Evolutionary conservation across 1,284 basidiomycete species (phyloP).

Genomic region (Ustilago tritici): DNA sequence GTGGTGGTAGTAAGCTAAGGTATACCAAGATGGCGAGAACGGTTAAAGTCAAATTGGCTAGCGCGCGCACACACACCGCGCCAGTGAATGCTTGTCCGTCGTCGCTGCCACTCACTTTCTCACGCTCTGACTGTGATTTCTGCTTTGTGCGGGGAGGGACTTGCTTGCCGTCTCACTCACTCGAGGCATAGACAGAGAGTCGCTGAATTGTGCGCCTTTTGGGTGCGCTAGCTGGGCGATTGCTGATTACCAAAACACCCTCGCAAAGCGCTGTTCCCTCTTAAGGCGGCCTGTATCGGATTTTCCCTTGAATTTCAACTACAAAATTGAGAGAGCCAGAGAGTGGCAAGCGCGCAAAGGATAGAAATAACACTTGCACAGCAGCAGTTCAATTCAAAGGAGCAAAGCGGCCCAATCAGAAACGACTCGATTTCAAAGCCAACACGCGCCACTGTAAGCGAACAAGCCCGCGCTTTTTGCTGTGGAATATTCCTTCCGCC

Average conservation of each 20-base stretch:
- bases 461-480: neutral
- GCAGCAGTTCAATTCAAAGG: constrained; percentile 1
- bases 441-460: constrained; percentile 6
- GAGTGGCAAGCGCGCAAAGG: neutral
- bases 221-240: neutral
- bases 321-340: neutral
- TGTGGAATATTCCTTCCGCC: constrained; percentile 18
- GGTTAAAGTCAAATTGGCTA: constrained; percentile 4
- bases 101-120: neutral
- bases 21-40: constrained; percentile 1
- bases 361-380: constrained; percentile 2
- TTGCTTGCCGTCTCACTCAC: neutral
- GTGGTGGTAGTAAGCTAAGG: neutral
- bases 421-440: constrained; percentile 30
- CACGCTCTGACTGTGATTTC: neutral
- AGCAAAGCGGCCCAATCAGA: constrained; percentile 20
- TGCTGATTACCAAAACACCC: constrained; percentile 47
- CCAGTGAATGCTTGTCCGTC: constrained; percentile 3
- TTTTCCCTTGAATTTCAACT: constrained; percentile 15
- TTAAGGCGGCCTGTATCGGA: constrained; percentile 32
- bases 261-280: neutral
- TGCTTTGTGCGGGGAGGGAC: constrained; percentile 9
- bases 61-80: constrained; percentile 10
- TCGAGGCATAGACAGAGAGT: neutral
- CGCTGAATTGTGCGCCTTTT: constrained; percentile 1